Evolutionary conservation across 176 grass and related monocot species (phyloP), one percentile per base, ranked within the genome.

Genomic region (Hordeum marinum): DNA sequence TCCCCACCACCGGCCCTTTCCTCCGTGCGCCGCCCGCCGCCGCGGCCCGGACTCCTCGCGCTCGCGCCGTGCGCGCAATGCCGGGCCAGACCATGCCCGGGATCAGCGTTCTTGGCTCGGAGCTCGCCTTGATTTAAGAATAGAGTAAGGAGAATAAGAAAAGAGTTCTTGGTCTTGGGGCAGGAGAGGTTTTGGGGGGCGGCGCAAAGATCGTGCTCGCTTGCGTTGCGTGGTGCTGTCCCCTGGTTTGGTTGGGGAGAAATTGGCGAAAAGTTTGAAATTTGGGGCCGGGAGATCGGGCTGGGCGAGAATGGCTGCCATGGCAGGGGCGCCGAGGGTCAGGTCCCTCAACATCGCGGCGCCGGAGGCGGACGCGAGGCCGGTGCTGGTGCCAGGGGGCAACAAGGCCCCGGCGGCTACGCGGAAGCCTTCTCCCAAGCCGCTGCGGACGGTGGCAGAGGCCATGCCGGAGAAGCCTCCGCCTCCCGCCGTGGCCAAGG

Each of bases 331-430:
- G 64, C 96, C 96, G 34, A 87, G 88, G 87, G 75, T 96, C 11
- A 88, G 96, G 23, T 96, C 96, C 7, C 76, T 96, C 27, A 99
- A 95, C 88, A 67, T 89, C 62, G 75, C 85, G 14, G 43, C 75
- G 45, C 58, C 73, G 31, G 95, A 95, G 73, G 75, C 83, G 29
- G 90, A 92, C 36, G 85, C 80, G 15, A 87, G 96, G 76, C 91
- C 88, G 6, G 93, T 98, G 75, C 69, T 98, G 14, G 89, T 94
- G 54, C 96, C 96, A 9, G 96, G 88, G 3, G 96, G 96, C 64
- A 98, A 98, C 78, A 95, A 98, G 84, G 84, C 87, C 7, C 87
- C 84, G 2, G 72, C 63, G 34, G 69, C 63, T 4, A 82, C 84
- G 32, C 84, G 75, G 65, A 98, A 98, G 69, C 91, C 88, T 18